Evolutionary conservation across 2,329 filamentous ascomycete genomes (phyloP), one percentile per base, ranked within the genome.

Genomic region (Zymoseptoria brevis): DNA sequence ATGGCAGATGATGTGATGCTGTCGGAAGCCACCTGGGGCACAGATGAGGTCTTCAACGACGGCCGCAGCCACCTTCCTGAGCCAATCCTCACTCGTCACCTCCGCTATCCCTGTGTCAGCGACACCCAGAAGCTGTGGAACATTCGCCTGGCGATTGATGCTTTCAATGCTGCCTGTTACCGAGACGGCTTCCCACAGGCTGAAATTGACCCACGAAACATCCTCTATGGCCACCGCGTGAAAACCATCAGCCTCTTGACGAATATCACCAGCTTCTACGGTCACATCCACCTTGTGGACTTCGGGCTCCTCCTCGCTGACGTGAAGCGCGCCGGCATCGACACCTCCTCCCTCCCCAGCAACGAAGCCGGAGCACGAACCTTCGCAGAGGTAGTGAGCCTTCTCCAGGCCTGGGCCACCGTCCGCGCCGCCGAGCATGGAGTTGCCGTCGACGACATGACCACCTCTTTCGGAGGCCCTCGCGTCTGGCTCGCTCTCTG

Each of bases 161-260:
- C 82, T 1, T 71, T 87, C 11, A 68, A 71, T n/a, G 72, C 72
- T 16, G 51, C 51, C 16, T 19, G 29, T 53, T n/a, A 24, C 22
- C 19, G 22, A 29, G 51, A 24, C 13, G 51, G 51, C 19, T 26
- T 26, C 7, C 21, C 29, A 9, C 22, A 22, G 11, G 70, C 73
- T 21, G 74, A 75, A 35, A 72, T 85, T 41, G 76, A 72, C 13
- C 77, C 83, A 0, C 79, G 82, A 48, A 82, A 87, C 57, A 80
- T 87, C 53, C 82, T 87, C 6, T 79, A 86, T 64, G 84, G 84
- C 2, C 83, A 86, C 64, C 79, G 84, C 8, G 84, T 87, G 66
- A 86, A 83, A 70, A 87, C 83, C 0, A 75, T 87, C 51, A 79
- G 77, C 4, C 73, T 87, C 8, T 74, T 87, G 4, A 86, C 83